phyloP scores from a whole-genome alignment of 1,284 basidiomycete genomes.

The Blastosporella zonata region DNA sequence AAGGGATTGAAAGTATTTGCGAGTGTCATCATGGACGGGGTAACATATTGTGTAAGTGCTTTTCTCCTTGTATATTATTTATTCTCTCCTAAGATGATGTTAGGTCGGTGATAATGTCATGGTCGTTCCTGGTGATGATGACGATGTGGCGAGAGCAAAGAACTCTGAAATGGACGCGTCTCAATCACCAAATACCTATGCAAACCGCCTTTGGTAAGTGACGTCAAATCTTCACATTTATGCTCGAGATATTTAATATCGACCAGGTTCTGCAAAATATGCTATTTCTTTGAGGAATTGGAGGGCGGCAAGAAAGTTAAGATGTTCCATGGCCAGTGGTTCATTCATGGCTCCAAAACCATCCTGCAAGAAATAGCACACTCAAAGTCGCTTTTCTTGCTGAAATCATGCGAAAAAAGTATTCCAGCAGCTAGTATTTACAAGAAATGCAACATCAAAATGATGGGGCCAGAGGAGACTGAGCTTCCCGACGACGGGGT shows the following conservation, averaged over 20 bases:
- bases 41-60: constrained; percentile 46
- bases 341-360: constrained; percentile 61
- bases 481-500: constrained; percentile 41
- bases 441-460: constrained; percentile 48
- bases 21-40: constrained; percentile 52
- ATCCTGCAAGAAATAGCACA: constrained; percentile 63
- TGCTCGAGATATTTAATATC: background rate
- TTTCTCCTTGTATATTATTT: background rate
- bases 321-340: constrained; percentile 65
- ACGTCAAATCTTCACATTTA: constrained; percentile 1
- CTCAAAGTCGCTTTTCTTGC: constrained; percentile 51
- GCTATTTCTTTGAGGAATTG: constrained; percentile 50
- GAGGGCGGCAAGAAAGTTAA: constrained; percentile 29
- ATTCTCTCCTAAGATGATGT: constrained; percentile 6
- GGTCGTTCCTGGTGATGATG: constrained; percentile 50
- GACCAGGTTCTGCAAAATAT: constrained; percentile 60
- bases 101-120: constrained; percentile 62
- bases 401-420: constrained; percentile 52
- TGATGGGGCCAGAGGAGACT: constrained; percentile 37
- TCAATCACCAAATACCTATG: constrained; percentile 43
- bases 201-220: constrained; percentile 53
- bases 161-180: constrained; percentile 34
- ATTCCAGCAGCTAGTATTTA: constrained; percentile 49
- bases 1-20: constrained; percentile 35
- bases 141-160: constrained; percentile 33